phyloP scores from a whole-genome alignment of 2,329 filamentous ascomycete species.

The Pseudopyrenochaeta lycopersici region DNA sequence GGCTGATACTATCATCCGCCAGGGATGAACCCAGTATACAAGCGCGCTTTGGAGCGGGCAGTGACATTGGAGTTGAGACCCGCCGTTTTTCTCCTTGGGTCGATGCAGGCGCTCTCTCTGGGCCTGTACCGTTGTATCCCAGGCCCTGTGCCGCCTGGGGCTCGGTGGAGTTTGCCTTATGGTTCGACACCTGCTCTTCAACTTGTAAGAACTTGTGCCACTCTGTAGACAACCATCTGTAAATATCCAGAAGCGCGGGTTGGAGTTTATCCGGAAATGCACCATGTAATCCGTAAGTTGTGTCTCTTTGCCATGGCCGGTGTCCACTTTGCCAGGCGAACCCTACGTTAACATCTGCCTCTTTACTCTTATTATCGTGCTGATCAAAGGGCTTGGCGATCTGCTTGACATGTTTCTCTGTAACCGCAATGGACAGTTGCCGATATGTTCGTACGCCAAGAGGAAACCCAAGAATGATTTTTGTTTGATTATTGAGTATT shows the following conservation, averaged over 20 bases:
- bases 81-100: background rate
- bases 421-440: slow-evolving; percentile 1
- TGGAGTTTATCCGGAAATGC: slow-evolving; percentile 1
- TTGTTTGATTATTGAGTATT: background rate
- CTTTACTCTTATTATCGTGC: slow-evolving; percentile 3
- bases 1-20: background rate
- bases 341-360: background rate
- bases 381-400: background rate
- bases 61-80: background rate
- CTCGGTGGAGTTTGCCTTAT: background rate
- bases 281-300: background rate
- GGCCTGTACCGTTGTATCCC: background rate
- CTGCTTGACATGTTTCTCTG: slow-evolving; percentile 1
- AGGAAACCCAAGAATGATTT: background rate
- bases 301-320: background rate
- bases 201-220: slow-evolving; percentile 1
- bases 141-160: background rate
- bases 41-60: background rate
- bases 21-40: background rate
- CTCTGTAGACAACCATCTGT: background rate
- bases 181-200: background rate
- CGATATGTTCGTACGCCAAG: background rate
- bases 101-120: background rate
- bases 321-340: slow-evolving; percentile 5
- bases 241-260: slow-evolving; percentile 1